These are phyloP conservation scores for Clonostachys rhizophaga DNA, from an alignment of 2,329 filamentous ascomycete species.

Conservation along the genomic window DNA sequence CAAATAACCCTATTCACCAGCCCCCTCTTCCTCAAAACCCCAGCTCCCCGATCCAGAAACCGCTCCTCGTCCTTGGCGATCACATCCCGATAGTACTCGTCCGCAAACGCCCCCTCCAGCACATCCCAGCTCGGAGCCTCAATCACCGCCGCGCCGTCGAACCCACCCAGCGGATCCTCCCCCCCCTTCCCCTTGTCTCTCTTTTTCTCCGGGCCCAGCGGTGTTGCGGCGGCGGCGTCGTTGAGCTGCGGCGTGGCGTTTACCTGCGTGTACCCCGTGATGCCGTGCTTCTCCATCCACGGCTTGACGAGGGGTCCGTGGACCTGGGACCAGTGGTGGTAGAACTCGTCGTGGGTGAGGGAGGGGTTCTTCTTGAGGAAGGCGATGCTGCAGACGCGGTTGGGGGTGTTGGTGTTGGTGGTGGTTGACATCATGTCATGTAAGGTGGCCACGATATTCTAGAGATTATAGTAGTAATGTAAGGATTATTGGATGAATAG, in stretches of 20 bases:
- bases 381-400: slow-evolving; percentile 5
- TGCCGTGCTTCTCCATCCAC: slow-evolving; percentile 23
- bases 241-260: slow-evolving; percentile 15
- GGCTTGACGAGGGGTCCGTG: slow-evolving; percentile 23
- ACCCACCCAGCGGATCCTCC: slow-evolving; percentile 10
- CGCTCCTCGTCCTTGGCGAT: slow-evolving; percentile 20
- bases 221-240: neutral
- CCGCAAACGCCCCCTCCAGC: slow-evolving; percentile 17
- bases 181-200: neutral
- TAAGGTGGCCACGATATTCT: too few relatives aligned
- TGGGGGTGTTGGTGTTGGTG: too few relatives aligned
- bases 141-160: slow-evolving; percentile 22
- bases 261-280: slow-evolving; percentile 23
- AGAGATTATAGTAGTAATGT: too few relatives aligned
- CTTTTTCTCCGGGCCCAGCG: slow-evolving; percentile 8
- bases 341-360: slow-evolving; percentile 20
- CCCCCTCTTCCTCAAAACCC: slow-evolving; percentile 11
- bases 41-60: slow-evolving; percentile 19
- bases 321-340: slow-evolving; percentile 23
- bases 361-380: slow-evolving; percentile 18
- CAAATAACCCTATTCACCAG: slow-evolving; percentile 10
- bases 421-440: too few relatives aligned
- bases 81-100: slow-evolving; percentile 19
- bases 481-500: too few relatives aligned
- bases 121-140: slow-evolving; percentile 15